Evolutionary conservation across 1,284 basidiomycete species (phyloP).

Genomic region (Cutaneotrichosporon cavernicola): DNA sequence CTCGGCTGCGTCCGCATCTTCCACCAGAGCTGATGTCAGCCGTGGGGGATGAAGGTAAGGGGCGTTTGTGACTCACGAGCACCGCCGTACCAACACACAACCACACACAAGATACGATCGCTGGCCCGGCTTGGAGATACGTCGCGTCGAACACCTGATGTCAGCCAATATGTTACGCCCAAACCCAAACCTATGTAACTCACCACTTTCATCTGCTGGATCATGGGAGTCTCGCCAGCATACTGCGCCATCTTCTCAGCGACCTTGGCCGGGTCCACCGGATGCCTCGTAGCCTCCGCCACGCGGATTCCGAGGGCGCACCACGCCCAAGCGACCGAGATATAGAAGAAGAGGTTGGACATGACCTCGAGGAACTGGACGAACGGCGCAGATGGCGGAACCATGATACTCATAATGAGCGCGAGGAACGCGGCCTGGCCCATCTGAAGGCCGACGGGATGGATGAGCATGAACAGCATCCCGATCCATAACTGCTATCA

Average conservation of each 20-base stretch:
- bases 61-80: constrained; percentile 29
- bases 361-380: constrained; percentile 47
- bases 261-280: constrained; percentile 29
- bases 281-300: constrained; percentile 24
- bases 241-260: constrained; percentile 32
- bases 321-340: constrained; percentile 48
- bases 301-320: constrained; percentile 12
- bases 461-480: constrained; percentile 43
- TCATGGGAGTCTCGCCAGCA: constrained; percentile 15
- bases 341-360: constrained; percentile 47
- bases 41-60: background rate
- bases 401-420: constrained; percentile 46
- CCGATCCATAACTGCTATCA: constrained; percentile 47
- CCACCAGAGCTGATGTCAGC: constrained; percentile 40
- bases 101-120: constrained; percentile 44
- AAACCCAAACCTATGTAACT: background rate
- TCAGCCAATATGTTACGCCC: background rate
- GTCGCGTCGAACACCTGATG: constrained; percentile 44
- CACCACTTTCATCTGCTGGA: constrained; percentile 20
- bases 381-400: constrained; percentile 44
- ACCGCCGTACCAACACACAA: constrained; percentile 42
- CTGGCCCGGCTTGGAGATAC: constrained; percentile 47
- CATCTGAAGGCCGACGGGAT: constrained; percentile 34
- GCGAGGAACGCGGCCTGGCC: constrained; percentile 49
- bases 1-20: constrained; percentile 50